Base-by-base conservation (phyloP, 1,284 basidiomycete species). In the Vanrija sp. region DNA sequence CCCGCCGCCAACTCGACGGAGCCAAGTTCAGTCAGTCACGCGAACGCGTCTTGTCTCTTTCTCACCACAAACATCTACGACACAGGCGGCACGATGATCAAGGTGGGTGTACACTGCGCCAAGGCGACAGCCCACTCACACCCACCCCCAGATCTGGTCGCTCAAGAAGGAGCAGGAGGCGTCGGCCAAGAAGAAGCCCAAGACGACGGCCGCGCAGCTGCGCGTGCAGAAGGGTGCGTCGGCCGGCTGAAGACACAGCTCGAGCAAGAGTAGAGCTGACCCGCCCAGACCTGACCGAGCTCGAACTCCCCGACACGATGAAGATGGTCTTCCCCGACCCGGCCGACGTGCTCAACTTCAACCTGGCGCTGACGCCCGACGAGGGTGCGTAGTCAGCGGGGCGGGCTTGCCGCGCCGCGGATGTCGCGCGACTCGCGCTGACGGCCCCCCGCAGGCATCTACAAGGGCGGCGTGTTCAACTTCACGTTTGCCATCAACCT, bases 401-500 rank as follows among this genome's bases (percentile, higher is more conserved):
- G 43, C 9, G 20, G 39, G 7, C 42, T 18, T 6, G 6, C 41
- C 5, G 20, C 25, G 25, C 25, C 25, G 25, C 25, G 25, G n/a
- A n/a, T n/a, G n/a, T n/a, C n/a, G n/a, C n/a, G n/a, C n/a, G n/a
- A 12, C 18, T 16, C 31, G 5, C 18, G 31, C 58, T 56, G 37
- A 53, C 53, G 37, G 12, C 31, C 4, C 9, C 31, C 31, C n/a
- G 6, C 31, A 98, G 95, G 96, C 68, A 95, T 98, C 88, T 99
- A 98, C 83, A 88, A 92, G 78, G 89, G 89, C 65, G 96, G 93
- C 62, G 80, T 85, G 19, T 99, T 98, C 81, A 78, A 82, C 54
- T 99, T 99, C 79, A 91, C 88, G 25, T 94, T 99, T 76, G 83
- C 82, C 57, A 97, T 98, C 83, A 96, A 92, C 79, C 86, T 85